Evolutionary conservation across 129 eudicot genomes (phyloP).

Genomic region (Pulicaria dysenterica): DNA sequence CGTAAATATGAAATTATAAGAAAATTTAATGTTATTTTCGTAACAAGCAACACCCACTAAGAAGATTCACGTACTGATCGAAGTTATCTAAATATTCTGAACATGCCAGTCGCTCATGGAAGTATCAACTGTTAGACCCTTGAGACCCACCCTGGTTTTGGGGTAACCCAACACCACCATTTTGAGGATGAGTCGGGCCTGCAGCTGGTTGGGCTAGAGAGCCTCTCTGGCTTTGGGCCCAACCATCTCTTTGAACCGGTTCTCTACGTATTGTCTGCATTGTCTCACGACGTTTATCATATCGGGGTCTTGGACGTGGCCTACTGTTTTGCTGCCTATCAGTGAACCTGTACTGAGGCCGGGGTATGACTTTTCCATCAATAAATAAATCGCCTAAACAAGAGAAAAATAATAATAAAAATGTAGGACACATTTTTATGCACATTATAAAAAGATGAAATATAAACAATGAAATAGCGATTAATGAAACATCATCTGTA

Average conservation of each 20-base stretch:
- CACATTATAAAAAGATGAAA: neutral
- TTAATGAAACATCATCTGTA: neutral
- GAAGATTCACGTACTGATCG: slow-evolving; percentile 4
- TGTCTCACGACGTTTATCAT: slow-evolving; percentile 84
- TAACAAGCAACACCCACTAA: slow-evolving; percentile 22
- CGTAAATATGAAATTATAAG: neutral
- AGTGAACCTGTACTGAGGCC: slow-evolving; percentile 81
- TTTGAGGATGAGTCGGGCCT: slow-evolving; percentile 29
- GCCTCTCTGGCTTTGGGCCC: slow-evolving; percentile 40
- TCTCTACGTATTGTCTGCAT: slow-evolving; percentile 72
- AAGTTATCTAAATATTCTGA: slow-evolving; percentile 9
- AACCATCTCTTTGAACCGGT: slow-evolving; percentile 40
- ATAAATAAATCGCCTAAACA: slow-evolving; percentile 74
- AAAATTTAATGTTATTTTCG: neutral
- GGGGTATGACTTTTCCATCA: slow-evolving; percentile 84
- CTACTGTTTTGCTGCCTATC: slow-evolving; percentile 65
- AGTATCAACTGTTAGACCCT: slow-evolving; percentile 36
- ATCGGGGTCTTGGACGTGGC: slow-evolving; percentile 68
- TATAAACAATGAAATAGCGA: neutral
- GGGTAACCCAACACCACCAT: slow-evolving; percentile 28
- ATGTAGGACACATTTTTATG: neutral
- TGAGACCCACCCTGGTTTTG: slow-evolving; percentile 41
- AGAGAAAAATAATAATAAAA: neutral
- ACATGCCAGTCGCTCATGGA: neutral
- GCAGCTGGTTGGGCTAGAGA: slow-evolving; percentile 30